Evolutionary conservation across 2,329 filamentous ascomycete species (phyloP).

Genomic region (Curvularia verruculosa): DNA sequence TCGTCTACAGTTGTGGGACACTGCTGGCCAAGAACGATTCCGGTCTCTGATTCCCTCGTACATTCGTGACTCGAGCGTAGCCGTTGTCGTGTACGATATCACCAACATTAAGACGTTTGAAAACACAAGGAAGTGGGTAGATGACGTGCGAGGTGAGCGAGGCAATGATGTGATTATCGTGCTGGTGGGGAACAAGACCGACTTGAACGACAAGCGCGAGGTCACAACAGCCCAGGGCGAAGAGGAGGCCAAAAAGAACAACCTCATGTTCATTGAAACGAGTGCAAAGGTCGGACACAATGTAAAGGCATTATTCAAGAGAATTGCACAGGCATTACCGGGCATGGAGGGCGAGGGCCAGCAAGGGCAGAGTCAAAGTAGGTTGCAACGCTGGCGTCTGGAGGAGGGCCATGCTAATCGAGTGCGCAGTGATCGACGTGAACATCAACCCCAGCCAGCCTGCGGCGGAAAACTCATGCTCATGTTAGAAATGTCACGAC

Average conservation of each 20-base stretch:
- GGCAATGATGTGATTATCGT: conserved; percentile 99
- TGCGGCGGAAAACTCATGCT: conserved; percentile 61
- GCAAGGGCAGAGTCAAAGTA: conserved; percentile 80
- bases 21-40: conserved; percentile 96
- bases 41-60: conserved; percentile 96
- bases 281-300: conserved; percentile 98
- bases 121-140: conserved; percentile 99
- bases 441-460: conserved; percentile 76
- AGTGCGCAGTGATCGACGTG: conserved; percentile 80
- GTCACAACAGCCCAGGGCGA: conserved; percentile 96
- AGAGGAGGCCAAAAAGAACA: conserved; percentile 97
- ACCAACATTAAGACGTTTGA: conserved; percentile 97
- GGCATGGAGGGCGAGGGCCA: conserved; percentile 94
- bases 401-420: conserved; percentile 14
- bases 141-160: conserved; percentile 94
- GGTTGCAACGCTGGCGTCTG: conserved; percentile 46
- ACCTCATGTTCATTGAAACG: conserved; percentile 98
- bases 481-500: conserved; percentile 36
- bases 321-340: conserved; percentile 95
- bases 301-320: conserved; percentile 95
- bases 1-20: conserved; percentile 97
- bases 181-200: conserved; percentile 97
- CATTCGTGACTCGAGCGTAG: conserved; percentile 96
- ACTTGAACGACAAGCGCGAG: conserved; percentile 96
- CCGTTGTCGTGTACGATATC: conserved; percentile 98